Conservation (phyloP, 1,284 basidiomycete genomes). For the Sphaerobolus stellatus region DNA sequence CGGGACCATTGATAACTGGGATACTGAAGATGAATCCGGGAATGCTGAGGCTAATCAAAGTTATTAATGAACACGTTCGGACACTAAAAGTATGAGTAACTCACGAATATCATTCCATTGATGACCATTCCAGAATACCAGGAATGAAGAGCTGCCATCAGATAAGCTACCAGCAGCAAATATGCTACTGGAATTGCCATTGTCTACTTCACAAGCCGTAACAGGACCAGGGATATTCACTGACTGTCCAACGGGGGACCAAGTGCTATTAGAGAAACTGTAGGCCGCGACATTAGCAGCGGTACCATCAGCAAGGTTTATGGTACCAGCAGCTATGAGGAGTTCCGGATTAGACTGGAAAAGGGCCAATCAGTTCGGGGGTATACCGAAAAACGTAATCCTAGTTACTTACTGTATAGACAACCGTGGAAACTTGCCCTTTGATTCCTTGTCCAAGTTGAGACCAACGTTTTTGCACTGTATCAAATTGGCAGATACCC, state of each 20-base stretch:
- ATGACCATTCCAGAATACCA: constrained; percentile 80
- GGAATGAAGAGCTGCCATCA: constrained; percentile 64
- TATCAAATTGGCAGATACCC: constrained; percentile 80
- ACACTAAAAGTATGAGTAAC: constrained; percentile 21
- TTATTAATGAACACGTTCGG: constrained; percentile 6
- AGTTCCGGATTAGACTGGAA: constrained; percentile 58
- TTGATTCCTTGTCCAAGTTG: constrained; percentile 78
- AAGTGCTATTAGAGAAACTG: constrained; percentile 66
- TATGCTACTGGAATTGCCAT: constrained; percentile 77
- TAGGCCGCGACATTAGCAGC: constrained; percentile 72
- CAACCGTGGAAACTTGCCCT: constrained; percentile 79
- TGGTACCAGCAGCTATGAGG: constrained; percentile 74
- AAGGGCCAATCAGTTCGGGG: constrained; percentile 7
- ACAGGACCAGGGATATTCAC: constrained; percentile 83
- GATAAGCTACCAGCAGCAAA: constrained; percentile 82
- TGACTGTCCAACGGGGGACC: constrained; percentile 70
- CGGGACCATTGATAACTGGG: constrained; percentile 90
- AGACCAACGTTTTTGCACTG: constrained; percentile 71
- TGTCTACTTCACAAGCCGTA: constrained; percentile 84
- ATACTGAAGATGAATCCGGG: constrained; percentile 58
- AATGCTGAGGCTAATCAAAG: constrained; percentile 50
- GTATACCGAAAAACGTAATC: neutral
- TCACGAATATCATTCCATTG: constrained; percentile 69
- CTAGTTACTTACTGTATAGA: constrained; percentile 65
- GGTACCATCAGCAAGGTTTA: constrained; percentile 58